phyloP scores from a whole-genome alignment of 2,329 filamentous ascomycete genomes.

The Ophiosphaerella narmari region DNA sequence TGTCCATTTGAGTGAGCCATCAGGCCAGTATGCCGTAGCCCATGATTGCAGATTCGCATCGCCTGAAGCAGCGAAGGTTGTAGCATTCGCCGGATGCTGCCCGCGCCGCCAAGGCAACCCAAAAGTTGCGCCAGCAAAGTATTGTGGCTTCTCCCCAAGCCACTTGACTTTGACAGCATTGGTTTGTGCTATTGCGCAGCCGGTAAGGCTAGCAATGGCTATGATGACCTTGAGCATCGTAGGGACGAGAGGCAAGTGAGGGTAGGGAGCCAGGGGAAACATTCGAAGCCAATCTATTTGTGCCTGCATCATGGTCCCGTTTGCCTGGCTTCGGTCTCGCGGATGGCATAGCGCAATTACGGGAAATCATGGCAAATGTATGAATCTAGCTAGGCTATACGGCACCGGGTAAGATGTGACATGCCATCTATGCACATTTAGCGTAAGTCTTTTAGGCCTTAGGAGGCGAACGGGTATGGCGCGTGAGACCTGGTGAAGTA shows the following conservation, averaged over 20 bases:
- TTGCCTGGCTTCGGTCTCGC: conserved; percentile 9
- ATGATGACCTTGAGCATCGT: conserved; percentile 20
- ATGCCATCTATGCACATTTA: conserved; percentile 2
- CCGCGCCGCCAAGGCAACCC: conserved; percentile 48
- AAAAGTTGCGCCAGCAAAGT: conserved; percentile 44
- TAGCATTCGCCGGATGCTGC: conserved; percentile 43
- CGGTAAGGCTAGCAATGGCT: conserved; percentile 20
- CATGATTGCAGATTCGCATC: conserved; percentile 56
- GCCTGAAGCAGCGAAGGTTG: conserved; percentile 38
- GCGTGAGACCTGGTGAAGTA: too few relatives aligned
- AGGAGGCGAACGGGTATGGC: too few relatives aligned
- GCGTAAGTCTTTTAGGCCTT: conserved; percentile 8
- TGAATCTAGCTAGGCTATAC: conserved; percentile 9
- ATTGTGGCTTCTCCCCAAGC: conserved; percentile 33
- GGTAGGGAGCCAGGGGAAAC: conserved; percentile 4
- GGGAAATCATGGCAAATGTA: conserved; percentile 6
- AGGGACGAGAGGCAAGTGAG: conserved; percentile 4
- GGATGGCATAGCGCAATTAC: conserved; percentile 18
- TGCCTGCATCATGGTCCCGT: conserved; percentile 8
- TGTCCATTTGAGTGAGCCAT: conserved; percentile 66
- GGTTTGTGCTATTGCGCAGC: conserved; percentile 18
- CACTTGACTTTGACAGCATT: conserved; percentile 36
- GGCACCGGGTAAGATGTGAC: conserved; percentile 11
- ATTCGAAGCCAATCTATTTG: conserved; percentile 7
- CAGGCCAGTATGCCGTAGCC: conserved; percentile 64